Base-by-base conservation (phyloP, 2,329 filamentous ascomycete genomes). In the Sphaerulina populicola region DNA sequence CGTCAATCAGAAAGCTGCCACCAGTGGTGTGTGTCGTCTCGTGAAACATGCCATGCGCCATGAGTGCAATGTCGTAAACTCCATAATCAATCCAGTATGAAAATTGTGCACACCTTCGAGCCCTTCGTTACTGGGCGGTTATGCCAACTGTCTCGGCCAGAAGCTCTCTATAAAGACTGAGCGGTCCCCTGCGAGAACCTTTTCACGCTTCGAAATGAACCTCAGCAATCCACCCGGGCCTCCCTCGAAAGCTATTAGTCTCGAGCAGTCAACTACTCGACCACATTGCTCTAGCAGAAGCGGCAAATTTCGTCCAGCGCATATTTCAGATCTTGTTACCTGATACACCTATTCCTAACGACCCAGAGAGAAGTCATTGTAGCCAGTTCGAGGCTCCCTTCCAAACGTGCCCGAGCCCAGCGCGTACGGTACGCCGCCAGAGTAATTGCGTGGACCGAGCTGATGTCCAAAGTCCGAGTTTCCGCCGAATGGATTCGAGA, bases 371-470 rank as follows among this genome's bases (percentile, higher is more conserved):
- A 50, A 54, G 30, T 56, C 53, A 15, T 38, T 43, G 43, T 51
- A 57, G 30, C 53, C 47, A 15, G 41, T 37, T 27, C 51, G 51
- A 29, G 49, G 55, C 30, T 62, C 60, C 30, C 59, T 47, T 36
- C 58, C 55, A 30, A 57, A 64, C 10, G 57, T 59, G 27, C 59
- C 61, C 21, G 57, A 57, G 37, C 59, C 61, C 30, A 64, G 54
- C n/a, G 52, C 51, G 18, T 61, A 54, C 15, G 63, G 61, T n/a
- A 64, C 50, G 23, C 62, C 62, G n/a, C 62, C 62, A 18, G 60
- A 62, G 48, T 53, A 49, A 42, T 55, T 53, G 6, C 58, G 61
- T 21, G 57, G 55, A 40, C 53, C 56, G 27, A 62, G 31, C 48
- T 62, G 60, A 23, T 50, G 51, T 41, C 53, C 44, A 39, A 61